Evolutionary conservation across 2,329 filamentous ascomycete genomes (phyloP).

Genomic region (Ceratocystis ficicola): DNA sequence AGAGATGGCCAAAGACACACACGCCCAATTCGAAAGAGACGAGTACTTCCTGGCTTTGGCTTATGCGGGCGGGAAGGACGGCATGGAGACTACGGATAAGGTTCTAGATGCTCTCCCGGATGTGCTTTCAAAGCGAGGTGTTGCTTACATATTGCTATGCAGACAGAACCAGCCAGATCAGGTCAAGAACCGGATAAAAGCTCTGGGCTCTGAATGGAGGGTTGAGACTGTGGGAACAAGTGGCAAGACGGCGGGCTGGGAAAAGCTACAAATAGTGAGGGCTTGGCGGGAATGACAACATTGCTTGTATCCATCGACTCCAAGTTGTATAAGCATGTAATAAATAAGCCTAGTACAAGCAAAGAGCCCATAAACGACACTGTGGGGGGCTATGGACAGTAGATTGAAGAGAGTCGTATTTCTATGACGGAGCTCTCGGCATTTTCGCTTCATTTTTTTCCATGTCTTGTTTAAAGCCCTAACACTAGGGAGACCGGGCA

Average conservation of each 20-base stretch:
- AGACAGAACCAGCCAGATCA: constrained; percentile 74
- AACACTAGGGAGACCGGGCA: constrained; percentile 14
- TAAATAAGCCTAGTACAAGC: background rate
- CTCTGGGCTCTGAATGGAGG: constrained; percentile 49
- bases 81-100: constrained; percentile 85
- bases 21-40: constrained; percentile 58
- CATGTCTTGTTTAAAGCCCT: constrained; percentile 25
- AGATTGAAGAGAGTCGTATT: background rate
- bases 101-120: constrained; percentile 57
- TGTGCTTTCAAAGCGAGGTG: constrained; percentile 53
- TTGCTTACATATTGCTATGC: constrained; percentile 82
- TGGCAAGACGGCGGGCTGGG: constrained; percentile 84
- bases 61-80: constrained; percentile 78
- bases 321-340: background rate
- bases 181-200: constrained; percentile 51
- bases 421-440: constrained; percentile 24
- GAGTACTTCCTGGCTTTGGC: constrained; percentile 72
- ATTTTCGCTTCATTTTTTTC: constrained; percentile 29
- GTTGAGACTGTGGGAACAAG: constrained; percentile 69
- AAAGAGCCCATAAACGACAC: background rate
- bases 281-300: constrained; percentile 52
- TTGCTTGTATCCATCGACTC: background rate
- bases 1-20: constrained; percentile 26
- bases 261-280: constrained; percentile 78
- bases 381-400: background rate